phyloP scores from a whole-genome alignment of 495 filamentous ascomycete genomes.

The Achaetomiella virescens region DNA sequence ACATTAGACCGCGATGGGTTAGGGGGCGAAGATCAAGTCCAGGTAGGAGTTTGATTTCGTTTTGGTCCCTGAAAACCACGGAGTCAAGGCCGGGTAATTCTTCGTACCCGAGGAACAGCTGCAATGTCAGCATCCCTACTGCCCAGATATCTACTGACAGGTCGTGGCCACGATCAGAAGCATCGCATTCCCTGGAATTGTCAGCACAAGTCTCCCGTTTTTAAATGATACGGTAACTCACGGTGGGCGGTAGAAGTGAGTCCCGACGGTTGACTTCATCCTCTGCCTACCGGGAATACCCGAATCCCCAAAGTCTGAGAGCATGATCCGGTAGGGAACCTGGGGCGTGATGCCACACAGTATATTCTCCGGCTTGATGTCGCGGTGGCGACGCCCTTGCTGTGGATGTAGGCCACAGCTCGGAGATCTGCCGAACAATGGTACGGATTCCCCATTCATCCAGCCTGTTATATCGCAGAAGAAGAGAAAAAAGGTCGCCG shows the following conservation, averaged over 20 bases:
- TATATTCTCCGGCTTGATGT: slow-evolving; percentile 95
- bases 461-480: slow-evolving; percentile 41
- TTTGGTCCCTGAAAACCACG: slow-evolving; percentile 14
- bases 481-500: slow-evolving; percentile 54
- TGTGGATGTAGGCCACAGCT: slow-evolving; percentile 75
- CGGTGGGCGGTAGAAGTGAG: slow-evolving; percentile 63
- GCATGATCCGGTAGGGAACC: slow-evolving; percentile 50
- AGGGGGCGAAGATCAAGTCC: slow-evolving; percentile 47
- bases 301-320: slow-evolving; percentile 71
- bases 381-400: slow-evolving; percentile 79
- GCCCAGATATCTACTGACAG: slow-evolving; percentile 42
- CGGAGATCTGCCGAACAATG: slow-evolving; percentile 72
- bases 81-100: slow-evolving; percentile 8
- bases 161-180: slow-evolving; percentile 17
- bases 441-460: slow-evolving; percentile 69
- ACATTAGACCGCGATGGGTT: slow-evolving; percentile 66
- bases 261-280: slow-evolving; percentile 60
- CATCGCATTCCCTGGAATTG: slow-evolving; percentile 20
- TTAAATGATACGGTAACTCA: slow-evolving; percentile 36
- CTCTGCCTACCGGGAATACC: slow-evolving; percentile 39
- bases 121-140: slow-evolving; percentile 36
- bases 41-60: slow-evolving; percentile 12
- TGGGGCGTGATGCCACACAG: slow-evolving; percentile 59
- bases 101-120: slow-evolving; percentile 19
- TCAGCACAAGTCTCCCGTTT: not conserved